phyloP scores from a whole-genome alignment of 2,329 filamentous ascomycete genomes.

The Neofusicoccum sp. region DNA sequence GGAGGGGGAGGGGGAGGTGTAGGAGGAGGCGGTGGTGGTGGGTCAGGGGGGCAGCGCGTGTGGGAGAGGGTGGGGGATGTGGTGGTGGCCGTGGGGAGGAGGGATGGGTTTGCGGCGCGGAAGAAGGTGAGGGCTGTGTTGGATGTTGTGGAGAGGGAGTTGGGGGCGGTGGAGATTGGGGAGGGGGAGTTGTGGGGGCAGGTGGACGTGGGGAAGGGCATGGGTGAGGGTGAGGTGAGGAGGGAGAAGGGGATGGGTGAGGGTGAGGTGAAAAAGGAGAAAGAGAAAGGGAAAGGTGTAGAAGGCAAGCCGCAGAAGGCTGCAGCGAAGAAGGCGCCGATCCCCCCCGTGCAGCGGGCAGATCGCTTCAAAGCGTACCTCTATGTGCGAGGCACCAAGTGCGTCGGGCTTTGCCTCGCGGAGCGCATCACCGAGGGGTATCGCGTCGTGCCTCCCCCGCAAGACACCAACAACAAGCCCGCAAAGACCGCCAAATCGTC shows the following conservation, averaged over 20 bases:
- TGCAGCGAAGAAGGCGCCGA: not conserved
- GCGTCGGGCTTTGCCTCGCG: conserved; percentile 60
- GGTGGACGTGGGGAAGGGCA: conserved; percentile 23
- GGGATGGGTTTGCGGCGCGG: conserved; percentile 51
- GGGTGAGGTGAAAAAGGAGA: not conserved
- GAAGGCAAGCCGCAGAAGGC: not conserved
- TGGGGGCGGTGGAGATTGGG: conserved; percentile 59
- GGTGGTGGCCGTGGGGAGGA: conserved; percentile 58
- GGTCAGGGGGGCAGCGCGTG: conserved; percentile 54
- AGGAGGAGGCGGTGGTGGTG: conserved; percentile 53
- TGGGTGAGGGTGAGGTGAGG: not conserved
- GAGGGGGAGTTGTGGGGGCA: conserved; percentile 59
- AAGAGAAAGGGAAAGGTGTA: not conserved
- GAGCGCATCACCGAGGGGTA: conserved; percentile 60
- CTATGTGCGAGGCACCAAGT: conserved; percentile 60
- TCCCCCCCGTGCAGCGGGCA: conserved; percentile 23
- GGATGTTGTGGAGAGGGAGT: conserved; percentile 61
- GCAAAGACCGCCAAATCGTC: conserved; percentile 19
- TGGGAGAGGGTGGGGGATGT: conserved; percentile 48
- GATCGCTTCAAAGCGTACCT: conserved; percentile 61
- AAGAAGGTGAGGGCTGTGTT: conserved; percentile 55
- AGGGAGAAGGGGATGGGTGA: not conserved
- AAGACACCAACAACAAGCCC: conserved; percentile 22
- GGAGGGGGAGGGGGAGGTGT: conserved; percentile 48
- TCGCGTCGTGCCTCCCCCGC: conserved; percentile 41